Conservation (phyloP, 306 rosid species). For the Cicer yamashitae region DNA sequence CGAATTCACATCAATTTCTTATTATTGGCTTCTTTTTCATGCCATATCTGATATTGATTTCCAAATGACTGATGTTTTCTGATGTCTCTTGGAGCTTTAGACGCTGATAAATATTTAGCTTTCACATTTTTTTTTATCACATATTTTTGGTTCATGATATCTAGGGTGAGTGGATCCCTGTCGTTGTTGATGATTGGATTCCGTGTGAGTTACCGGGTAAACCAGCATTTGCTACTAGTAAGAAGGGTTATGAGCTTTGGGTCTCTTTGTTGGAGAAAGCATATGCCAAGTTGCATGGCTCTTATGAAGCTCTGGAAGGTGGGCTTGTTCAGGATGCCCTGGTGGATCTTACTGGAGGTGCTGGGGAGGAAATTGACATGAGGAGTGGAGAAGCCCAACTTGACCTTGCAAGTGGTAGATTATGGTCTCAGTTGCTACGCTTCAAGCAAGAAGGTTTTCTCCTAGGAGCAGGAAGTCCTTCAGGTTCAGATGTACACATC, state of each 20-base stretch:
- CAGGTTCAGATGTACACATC: conserved; percentile 95
- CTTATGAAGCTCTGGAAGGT: conserved; percentile 97
- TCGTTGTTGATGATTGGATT: conserved; percentile 98
- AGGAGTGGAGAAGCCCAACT: conserved; percentile 96
- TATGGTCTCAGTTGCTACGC: conserved; percentile 98
- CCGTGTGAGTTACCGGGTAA: conserved; percentile 95
- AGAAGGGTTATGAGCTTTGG: conserved; percentile 94
- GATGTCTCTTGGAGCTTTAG: conserved; percentile 11
- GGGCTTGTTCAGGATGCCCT: conserved; percentile 99
- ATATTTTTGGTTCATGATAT: conserved; percentile 41
- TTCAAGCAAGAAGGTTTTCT: conserved; percentile 96
- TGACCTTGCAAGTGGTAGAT: conserved; percentile 98
- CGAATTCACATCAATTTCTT: conserved; percentile 3
- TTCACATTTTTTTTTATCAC: neutral
- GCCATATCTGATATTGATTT: conserved; percentile 8
- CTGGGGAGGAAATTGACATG: conserved; percentile 99
- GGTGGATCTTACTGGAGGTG: conserved; percentile 99
- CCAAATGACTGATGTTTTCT: neutral
- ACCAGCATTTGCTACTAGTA: conserved; percentile 98
- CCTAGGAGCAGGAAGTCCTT: conserved; percentile 98
- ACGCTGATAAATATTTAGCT: neutral
- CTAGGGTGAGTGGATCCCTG: conserved; percentile 99
- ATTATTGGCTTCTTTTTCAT: conserved; percentile 13
- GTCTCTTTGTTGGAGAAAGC: conserved; percentile 99
- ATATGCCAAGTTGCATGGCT: conserved; percentile 98